Conservation (phyloP, 139 green algal genomes). For the Chlamydomonas sp. region DNA sequence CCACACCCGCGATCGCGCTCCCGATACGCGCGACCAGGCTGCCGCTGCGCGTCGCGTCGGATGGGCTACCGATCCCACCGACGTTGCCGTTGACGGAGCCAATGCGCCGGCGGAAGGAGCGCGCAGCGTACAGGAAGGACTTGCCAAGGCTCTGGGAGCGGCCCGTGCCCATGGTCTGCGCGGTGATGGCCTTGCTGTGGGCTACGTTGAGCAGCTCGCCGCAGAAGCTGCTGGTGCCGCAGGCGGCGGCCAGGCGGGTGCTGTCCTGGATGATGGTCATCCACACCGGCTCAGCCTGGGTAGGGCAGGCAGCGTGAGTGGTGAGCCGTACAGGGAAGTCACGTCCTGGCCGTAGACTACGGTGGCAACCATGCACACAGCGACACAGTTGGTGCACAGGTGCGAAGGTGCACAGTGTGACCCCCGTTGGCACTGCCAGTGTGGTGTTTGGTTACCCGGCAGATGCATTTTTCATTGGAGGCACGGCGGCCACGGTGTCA, state of each 20-base stretch:
- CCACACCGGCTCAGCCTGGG: conserved; percentile 22
- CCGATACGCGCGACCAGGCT: too few relatives aligned
- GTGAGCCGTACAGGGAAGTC: not conserved
- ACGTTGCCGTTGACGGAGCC: too few relatives aligned
- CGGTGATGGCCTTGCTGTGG: conserved; percentile 43
- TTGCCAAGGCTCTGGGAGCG: not conserved
- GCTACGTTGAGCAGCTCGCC: conserved; percentile 10
- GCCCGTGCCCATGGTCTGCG: not conserved
- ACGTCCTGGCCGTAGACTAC: not conserved
- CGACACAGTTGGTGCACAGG: too few relatives aligned
- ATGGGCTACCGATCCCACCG: too few relatives aligned
- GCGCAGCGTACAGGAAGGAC: too few relatives aligned
- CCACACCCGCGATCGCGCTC: too few relatives aligned
- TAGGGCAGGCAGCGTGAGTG: too few relatives aligned
- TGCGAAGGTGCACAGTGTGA: too few relatives aligned
- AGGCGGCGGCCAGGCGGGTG: not conserved
- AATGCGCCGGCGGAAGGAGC: too few relatives aligned
- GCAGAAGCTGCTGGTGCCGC: conserved; percentile 6
- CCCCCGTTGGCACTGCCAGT: too few relatives aligned
- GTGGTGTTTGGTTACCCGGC: too few relatives aligned
- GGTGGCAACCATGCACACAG: not conserved
- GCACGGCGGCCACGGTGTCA: not conserved
- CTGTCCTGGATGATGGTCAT: conserved; percentile 7
- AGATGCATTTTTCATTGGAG: not conserved
- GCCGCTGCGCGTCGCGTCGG: too few relatives aligned